These are phyloP conservation scores for Coriolopsis trogii DNA, from an alignment of 1,284 basidiomycete species.

Conservation along the genomic window DNA sequence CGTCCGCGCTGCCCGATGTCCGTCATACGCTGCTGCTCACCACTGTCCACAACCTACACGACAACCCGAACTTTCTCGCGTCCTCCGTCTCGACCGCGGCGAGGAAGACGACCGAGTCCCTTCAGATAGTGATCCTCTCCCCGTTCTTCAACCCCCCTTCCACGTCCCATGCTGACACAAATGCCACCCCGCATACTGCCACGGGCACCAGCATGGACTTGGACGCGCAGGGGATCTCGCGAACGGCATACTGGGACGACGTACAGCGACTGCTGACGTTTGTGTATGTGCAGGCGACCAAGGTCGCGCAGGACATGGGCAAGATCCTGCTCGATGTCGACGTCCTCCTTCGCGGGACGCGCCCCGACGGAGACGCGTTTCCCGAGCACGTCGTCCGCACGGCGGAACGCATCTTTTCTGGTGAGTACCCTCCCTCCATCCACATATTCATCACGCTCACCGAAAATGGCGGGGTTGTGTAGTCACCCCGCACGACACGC, in stretches of 20 bases:
- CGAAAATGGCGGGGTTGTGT: too few relatives aligned
- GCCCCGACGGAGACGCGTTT: constrained; percentile 46
- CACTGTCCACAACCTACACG: constrained; percentile 47
- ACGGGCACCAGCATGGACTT: not conserved
- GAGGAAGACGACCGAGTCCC: constrained; percentile 46
- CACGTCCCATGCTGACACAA: not conserved
- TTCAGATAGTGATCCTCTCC: constrained; percentile 66
- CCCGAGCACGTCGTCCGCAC: constrained; percentile 37
- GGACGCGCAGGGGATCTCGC: constrained; percentile 42
- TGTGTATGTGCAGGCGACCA: constrained; percentile 75
- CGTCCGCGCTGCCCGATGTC: constrained; percentile 23
- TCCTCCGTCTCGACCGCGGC: constrained; percentile 54
- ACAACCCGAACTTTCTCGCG: constrained; percentile 55
- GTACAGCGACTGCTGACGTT: constrained; percentile 72
- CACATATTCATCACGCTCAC: not conserved
- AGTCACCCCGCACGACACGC: constrained; percentile 20
- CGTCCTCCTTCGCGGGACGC: constrained; percentile 61
- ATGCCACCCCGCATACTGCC: not conserved
- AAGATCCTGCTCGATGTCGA: constrained; percentile 72
- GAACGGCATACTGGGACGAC: constrained; percentile 54
- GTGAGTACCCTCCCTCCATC: constrained; percentile 19
- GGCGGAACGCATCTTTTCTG: constrained; percentile 31
- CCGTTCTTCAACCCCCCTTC: constrained; percentile 46
- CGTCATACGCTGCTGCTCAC: constrained; percentile 52
- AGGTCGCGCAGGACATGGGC: constrained; percentile 63